Base-by-base conservation (phyloP, 2,329 filamentous ascomycete species). In the Thelonectria rubi region DNA sequence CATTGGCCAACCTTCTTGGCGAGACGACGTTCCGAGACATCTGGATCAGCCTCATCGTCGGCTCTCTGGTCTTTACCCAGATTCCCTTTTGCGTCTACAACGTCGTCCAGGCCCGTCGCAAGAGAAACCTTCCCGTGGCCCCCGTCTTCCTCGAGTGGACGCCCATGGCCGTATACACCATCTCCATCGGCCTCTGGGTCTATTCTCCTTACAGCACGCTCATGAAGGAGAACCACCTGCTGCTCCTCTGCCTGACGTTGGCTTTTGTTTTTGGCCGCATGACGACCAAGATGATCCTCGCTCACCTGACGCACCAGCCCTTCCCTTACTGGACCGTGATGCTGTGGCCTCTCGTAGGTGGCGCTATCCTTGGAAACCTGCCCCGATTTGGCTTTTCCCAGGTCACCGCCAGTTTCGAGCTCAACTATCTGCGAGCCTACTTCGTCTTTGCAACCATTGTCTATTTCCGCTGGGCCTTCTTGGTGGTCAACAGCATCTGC, bases 211-310 rank as follows among this genome's bases (percentile, higher is more conserved):
- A 97, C 81, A 97, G 94, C 61, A 89, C 86, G 11, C 80, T 99
- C 39, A 85, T 96, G 74, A 79, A 81, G 37, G 88, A 97, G 62
- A 97, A 98, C 79, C 91, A 95, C 73, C 86, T 99, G 1, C 88
- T 96, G 11, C 86, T 98, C 48, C 97, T 97, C 78, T 97, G 94
- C 81, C 79, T 97, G 62, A 97, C 92, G 62, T 91, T 98, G 84
- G 91, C 92, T n/a, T 94, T 98, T 72, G 95, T 97, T 61, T 98
- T 99, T 77, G 95, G 95, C 37, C 91, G 95, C 69, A 93, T 99
- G 90, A 98, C 95, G 0, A 99, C 95, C 40, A 99, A 98, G 82
- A 98, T 98, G 78, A 99, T 99, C 74, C 88, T 99, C 17, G 94
- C 95, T 3, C 95, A 99, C 77, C 83, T 99, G 53, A 95, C 95